These are phyloP conservation scores for Fagopyrum esculentum DNA, from an alignment of 148 eudicot genomes.

Conservation along the genomic window DNA sequence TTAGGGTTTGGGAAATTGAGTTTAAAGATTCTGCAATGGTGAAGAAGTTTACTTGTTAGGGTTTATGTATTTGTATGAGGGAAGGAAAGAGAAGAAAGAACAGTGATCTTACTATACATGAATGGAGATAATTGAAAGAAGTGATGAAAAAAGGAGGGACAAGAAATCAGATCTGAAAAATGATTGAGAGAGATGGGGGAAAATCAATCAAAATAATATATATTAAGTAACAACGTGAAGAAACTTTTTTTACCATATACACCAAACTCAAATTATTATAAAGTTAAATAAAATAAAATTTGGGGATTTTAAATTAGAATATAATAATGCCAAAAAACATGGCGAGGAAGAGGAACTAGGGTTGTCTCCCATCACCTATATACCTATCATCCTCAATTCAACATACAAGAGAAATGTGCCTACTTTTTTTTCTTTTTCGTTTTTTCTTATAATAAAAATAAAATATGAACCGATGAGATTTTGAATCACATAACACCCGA, in stretches of 20 bases:
- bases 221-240: not conserved
- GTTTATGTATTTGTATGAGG: not conserved
- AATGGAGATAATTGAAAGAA: slow-evolving; percentile 6
- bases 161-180: slow-evolving; percentile 7
- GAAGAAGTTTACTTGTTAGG: not conserved
- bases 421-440: no score
- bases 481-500: no score
- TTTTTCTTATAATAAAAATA: no score
- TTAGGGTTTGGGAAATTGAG: not conserved
- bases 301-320: not conserved
- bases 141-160: slow-evolving; percentile 4
- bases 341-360: slow-evolving; percentile 8
- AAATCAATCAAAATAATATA: not conserved
- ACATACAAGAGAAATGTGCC: not conserved
- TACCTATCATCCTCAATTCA: not conserved
- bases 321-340: slow-evolving; percentile 5
- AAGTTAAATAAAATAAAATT: not conserved
- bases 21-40: not conserved
- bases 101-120: not conserved
- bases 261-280: not conserved
- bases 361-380: slow-evolving; percentile 9
- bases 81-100: not conserved
- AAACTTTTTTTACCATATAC: not conserved
- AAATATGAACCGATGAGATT: no score
- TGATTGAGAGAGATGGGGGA: slow-evolving; percentile 1